These are phyloP conservation scores for Mixia osmundae DNA, from an alignment of 1,284 basidiomycete genomes.

Conservation along the genomic window DNA sequence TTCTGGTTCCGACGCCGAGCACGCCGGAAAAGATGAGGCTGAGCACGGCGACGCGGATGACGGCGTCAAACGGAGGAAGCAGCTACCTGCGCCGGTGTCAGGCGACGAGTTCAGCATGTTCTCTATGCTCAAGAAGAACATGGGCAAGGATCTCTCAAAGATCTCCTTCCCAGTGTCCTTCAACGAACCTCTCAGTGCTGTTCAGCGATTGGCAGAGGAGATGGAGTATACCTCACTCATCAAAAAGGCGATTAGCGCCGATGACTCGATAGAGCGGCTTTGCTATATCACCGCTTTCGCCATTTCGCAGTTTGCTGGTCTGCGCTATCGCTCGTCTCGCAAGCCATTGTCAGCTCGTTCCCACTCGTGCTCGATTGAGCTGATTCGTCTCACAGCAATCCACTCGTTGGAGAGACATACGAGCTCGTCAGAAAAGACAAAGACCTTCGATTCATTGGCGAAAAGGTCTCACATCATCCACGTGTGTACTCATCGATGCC, in stretches of 20 bases:
- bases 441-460: conserved; percentile 43
- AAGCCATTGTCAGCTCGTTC: conserved; percentile 34
- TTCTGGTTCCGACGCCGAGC: conserved; percentile 8
- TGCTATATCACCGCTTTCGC: conserved; percentile 59
- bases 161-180: conserved; percentile 53
- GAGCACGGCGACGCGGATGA: conserved; percentile 14
- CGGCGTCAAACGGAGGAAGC: conserved; percentile 30
- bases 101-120: conserved; percentile 73
- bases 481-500: too few relatives aligned
- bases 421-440: conserved; percentile 40
- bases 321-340: conserved; percentile 46
- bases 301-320: conserved; percentile 43
- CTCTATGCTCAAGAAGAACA: conserved; percentile 67
- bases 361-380: conserved; percentile 42
- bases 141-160: conserved; percentile 56
- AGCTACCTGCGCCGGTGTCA: conserved; percentile 32
- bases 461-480: conserved; percentile 72
- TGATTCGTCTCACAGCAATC: conserved; percentile 69
- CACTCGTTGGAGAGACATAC: conserved; percentile 69
- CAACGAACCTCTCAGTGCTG: conserved; percentile 28
- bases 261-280: conserved; percentile 45
- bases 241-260: conserved; percentile 32
- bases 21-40: conserved; percentile 14
- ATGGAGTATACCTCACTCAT: conserved; percentile 53
- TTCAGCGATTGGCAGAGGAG: conserved; percentile 51